Base-by-base conservation (phyloP, 2,329 filamentous ascomycete genomes). In the Colletotrichum sp. region DNA sequence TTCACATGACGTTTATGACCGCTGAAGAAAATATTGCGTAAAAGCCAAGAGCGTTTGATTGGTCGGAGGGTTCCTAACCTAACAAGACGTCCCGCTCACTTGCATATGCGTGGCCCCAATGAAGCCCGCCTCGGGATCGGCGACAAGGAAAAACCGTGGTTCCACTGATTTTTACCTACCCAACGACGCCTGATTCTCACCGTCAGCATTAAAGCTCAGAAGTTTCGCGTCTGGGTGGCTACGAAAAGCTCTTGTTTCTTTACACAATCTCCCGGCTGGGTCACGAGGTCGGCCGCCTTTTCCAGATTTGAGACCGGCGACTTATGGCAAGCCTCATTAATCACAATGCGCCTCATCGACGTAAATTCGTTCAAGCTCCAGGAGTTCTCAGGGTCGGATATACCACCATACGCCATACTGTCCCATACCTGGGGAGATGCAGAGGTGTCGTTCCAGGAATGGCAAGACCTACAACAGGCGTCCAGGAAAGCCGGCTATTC, bases 361-460 rank as follows among this genome's bases (percentile, higher is more conserved):
- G 57, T 48, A 26, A 39, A 28, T 15, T 62, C 28, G 7, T 24
- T 63, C 12, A 13, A 39, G 15, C 57, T 70, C 15, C 8, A 34
- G 15, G 67, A 70, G 57, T 70, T 70, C 9, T 30, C 16, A 4
- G 67, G 67, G 13, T 9, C 32, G 1, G 6, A 22, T 2, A 78
- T 79, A 15, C 81, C 82, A 4, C 75, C 77, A 48, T 83, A 83
- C 71, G 81, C 81, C 62, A 82, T 83, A 44, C 72, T 83, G 16
- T 83, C 82, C 12, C 82, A 83, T 66, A 81, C 81, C 15, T 82
- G 81, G 79, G 79, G 74, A 18, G 44, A 75, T 3, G 81, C 81
- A 18, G 82, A 83, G 63, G 80, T 82, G 39, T 79, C 78, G 8
- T 79, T 78, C 64, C 77, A 79, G n/a, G 76, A 75, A 32, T 63